Percentiles rank a stretch among this genome's conserved stretches.
These are phyloP conservation scores for Conringia planisiliqua DNA, from an alignment of 345 rosid species.

Conservation along the genomic window DNA sequence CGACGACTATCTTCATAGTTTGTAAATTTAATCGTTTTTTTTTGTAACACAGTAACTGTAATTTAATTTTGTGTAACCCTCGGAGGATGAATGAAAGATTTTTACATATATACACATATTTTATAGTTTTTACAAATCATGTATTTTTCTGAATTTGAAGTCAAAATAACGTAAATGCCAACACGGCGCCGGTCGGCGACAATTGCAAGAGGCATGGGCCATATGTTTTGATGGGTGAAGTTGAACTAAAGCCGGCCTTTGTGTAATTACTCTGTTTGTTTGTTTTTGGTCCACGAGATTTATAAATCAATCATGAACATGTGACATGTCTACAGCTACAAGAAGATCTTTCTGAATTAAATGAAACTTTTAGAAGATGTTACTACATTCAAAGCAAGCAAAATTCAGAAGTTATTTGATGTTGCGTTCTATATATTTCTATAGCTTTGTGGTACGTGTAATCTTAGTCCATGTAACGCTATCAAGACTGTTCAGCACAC, in stretches of 20 bases:
- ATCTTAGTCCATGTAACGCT: background rate
- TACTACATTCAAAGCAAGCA: background rate
- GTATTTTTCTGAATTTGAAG: background rate
- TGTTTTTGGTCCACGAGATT: slow-evolving; percentile 20
- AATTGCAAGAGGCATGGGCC: slow-evolving; percentile 4
- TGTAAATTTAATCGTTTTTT: background rate
- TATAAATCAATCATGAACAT: slow-evolving; percentile 26
- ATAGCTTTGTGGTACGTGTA: background rate
- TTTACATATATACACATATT: background rate
- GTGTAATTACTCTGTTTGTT: background rate
- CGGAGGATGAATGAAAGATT: background rate
- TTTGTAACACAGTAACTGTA: background rate
- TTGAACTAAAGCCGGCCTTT: slow-evolving; percentile 11
- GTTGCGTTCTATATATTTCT: background rate
- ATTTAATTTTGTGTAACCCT: background rate
- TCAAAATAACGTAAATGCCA: background rate
- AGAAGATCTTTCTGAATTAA: background rate
- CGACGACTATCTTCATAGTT: background rate
- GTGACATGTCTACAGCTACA: slow-evolving; percentile 29
- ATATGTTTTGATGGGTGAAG: slow-evolving; percentile 16
- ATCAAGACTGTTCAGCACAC: background rate
- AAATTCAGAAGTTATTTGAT: background rate
- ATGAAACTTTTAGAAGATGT: background rate
- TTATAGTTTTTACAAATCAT: background rate
- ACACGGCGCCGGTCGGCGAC: slow-evolving; percentile 1